Percentiles rank a stretch among this genome's conserved stretches.
Conservation (phyloP, 257 asterid genomes). For the Fraxinus excelsior region DNA sequence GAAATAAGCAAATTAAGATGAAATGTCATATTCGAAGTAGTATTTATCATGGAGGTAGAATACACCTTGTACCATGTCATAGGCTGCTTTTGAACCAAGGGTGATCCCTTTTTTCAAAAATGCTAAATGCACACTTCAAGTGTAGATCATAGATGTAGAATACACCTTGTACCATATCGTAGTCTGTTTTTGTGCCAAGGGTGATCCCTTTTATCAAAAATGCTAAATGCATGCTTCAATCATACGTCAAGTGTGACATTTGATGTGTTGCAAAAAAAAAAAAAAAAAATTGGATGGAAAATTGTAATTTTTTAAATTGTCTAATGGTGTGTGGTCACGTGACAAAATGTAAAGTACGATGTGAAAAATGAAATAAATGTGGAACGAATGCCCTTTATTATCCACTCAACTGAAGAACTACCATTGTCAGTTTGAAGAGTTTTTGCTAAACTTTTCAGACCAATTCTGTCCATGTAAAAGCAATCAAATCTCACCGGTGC, state of each 20-base stretch:
- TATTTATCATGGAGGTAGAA: neutral
- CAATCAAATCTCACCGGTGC: neutral
- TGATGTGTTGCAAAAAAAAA: too few species aligned
- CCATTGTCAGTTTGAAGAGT: conserved; percentile 51
- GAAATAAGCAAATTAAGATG: neutral
- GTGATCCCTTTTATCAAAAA: conserved; percentile 42
- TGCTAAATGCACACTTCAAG: too few species aligned
- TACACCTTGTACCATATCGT: conserved; percentile 96
- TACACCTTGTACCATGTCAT: conserved; percentile 96
- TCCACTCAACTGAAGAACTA: conserved; percentile 76
- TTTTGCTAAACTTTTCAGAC: conserved; percentile 66
- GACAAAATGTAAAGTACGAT: too few species aligned
- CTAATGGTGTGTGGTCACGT: too few species aligned
- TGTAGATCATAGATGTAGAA: neutral
- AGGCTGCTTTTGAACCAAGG: conserved; percentile 41
- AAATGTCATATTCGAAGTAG: neutral
- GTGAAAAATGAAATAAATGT: too few species aligned
- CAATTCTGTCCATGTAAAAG: conserved; percentile 47
- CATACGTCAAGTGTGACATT: too few species aligned
- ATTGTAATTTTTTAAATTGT: too few species aligned
- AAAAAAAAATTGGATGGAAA: too few species aligned
- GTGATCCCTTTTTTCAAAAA: conserved; percentile 43
- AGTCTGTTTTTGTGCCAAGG: conserved; percentile 41
- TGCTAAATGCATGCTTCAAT: too few species aligned
- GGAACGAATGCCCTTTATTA: too few species aligned